These are phyloP conservation scores for Lepiota venenata DNA, from an alignment of 768 basidiomycete species.

Conservation along the genomic window DNA sequence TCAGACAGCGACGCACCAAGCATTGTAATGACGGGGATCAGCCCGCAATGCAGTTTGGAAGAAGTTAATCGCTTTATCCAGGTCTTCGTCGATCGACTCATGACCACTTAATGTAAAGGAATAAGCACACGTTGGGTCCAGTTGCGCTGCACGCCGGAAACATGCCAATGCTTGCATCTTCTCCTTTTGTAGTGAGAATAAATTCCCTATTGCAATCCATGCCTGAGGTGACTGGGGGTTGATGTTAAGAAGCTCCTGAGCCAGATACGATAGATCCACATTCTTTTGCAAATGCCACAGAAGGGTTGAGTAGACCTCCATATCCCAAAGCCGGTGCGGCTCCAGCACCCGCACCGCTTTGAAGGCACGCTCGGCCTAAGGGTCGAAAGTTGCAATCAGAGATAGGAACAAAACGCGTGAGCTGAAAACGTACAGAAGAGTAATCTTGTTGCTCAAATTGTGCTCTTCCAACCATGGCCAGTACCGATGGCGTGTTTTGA, in stretches of 20 bases:
- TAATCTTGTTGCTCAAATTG: constrained; percentile 92
- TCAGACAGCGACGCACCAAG: constrained; percentile 68
- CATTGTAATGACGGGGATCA: constrained; percentile 94
- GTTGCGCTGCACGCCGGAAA: constrained; percentile 86
- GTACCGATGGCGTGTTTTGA: constrained; percentile 71
- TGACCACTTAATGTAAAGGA: constrained; percentile 96
- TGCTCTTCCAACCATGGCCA: constrained; percentile 81
- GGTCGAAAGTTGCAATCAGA: constrained; percentile 21
- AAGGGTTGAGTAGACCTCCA: constrained; percentile 96
- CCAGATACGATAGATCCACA: constrained; percentile 85
- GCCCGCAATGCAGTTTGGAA: constrained; percentile 91
- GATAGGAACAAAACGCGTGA: constrained; percentile 21
- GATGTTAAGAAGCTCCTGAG: constrained; percentile 87
- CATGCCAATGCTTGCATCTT: constrained; percentile 90
- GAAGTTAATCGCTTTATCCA: constrained; percentile 87
- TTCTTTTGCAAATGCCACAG: constrained; percentile 91
- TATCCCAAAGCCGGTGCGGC: constrained; percentile 87
- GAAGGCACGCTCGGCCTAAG: constrained; percentile 88
- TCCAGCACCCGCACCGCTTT: constrained; percentile 75
- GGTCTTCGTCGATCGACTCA: constrained; percentile 94
- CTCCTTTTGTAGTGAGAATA: constrained; percentile 94
- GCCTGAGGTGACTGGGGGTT: constrained; percentile 80
- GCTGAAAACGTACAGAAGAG: constrained; percentile 61
- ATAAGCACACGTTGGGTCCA: constrained; percentile 91
- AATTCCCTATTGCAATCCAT: constrained; percentile 97